Conservation (phyloP, 1,284 basidiomycete genomes). For the Heterobasidion irregulare region DNA sequence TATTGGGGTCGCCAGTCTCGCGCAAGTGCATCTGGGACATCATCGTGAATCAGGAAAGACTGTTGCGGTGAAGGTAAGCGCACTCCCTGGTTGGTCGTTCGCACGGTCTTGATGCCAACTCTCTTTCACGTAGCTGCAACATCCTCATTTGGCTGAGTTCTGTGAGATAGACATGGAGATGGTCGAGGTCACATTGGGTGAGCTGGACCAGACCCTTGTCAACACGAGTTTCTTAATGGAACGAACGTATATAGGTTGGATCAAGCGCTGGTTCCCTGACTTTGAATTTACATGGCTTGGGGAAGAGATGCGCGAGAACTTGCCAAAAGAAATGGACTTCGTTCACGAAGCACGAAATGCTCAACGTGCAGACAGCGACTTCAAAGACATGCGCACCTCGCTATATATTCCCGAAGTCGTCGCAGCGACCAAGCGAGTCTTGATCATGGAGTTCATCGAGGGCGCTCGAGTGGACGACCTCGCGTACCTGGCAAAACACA, state of each 20-base stretch:
- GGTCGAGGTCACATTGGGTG: slow-evolving; percentile 77
- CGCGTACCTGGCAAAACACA: slow-evolving; percentile 72
- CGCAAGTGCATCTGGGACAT: slow-evolving; percentile 88
- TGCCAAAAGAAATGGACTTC: slow-evolving; percentile 96
- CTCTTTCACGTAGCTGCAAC: slow-evolving; percentile 83
- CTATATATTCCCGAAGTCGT: slow-evolving; percentile 90
- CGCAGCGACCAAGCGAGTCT: slow-evolving; percentile 76
- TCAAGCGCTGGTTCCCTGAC: slow-evolving; percentile 83
- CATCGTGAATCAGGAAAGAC: slow-evolving; percentile 63
- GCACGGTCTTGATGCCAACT: no score
- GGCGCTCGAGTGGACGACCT: slow-evolving; percentile 90
- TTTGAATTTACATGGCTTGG: slow-evolving; percentile 95
- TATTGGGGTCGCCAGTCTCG: slow-evolving; percentile 90
- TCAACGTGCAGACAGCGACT: slow-evolving; percentile 63
- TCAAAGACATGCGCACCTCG: slow-evolving; percentile 66
- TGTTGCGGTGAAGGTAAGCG: slow-evolving; percentile 96
- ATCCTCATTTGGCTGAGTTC: slow-evolving; percentile 92
- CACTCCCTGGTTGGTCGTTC: no score
- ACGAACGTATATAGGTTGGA: slow-evolving; percentile 48
- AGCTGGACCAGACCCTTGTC: slow-evolving; percentile 8
- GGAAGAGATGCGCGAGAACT: slow-evolving; percentile 87
- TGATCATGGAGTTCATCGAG: slow-evolving; percentile 92
- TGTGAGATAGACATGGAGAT: slow-evolving; percentile 79
- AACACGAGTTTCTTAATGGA: not conserved
- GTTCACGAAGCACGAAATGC: slow-evolving; percentile 88